Evolutionary conservation across 306 rosid genomes (phyloP), one percentile per base, ranked within the genome.

Genomic region (Arachis hypogaea): DNA sequence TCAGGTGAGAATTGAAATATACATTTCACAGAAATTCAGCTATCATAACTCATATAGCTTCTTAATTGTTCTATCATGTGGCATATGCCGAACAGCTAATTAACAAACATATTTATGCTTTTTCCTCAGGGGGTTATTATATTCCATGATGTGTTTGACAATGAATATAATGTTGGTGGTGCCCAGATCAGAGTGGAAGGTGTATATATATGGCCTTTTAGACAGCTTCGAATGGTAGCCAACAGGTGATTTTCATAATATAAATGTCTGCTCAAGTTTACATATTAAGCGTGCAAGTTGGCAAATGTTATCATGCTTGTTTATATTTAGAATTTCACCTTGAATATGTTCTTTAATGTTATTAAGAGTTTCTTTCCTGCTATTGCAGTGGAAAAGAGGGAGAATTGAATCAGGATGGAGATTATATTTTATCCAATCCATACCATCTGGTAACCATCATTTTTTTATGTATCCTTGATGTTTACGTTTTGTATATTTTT

Each of bases 201-300:
- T 81, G 98, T 91, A 69, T 93, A 91, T 81, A 89, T 93, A 85
- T 93, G 98, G 98, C 98, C 98, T 16, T 93, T 93, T 82, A 86
- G 88, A 82, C 98, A 93, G 80, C 98, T 93, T 80, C 91, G 98
- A 64, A 86, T 93, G 93, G 96, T 93, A 63, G 88, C 93, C 63
- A 91, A 78, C 81, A 91, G 98, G 98, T 93, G 71, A 78, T 54
- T 72, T 73, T 72, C 73, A 55, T 74, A 10, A 40, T 14, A 77
- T 45, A 63, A 70, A 60, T 69, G 29, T 38, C 73, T 33, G 51
- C 60, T 59, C 57, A 51, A 64, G 64, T 69, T 75, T 74, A 58
- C 38, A 33, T 63, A 45, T 47, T 64, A 54, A 56, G 33, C 28
- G 28, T 55, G 62, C 18, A 51, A 69, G 61, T 52, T 52, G 47